A percentile compares a stretch with the other conserved stretches of the same genome.
Evolutionary conservation across 1,284 basidiomycete species (phyloP).

Genomic region (Papiliotrema flavescens): DNA sequence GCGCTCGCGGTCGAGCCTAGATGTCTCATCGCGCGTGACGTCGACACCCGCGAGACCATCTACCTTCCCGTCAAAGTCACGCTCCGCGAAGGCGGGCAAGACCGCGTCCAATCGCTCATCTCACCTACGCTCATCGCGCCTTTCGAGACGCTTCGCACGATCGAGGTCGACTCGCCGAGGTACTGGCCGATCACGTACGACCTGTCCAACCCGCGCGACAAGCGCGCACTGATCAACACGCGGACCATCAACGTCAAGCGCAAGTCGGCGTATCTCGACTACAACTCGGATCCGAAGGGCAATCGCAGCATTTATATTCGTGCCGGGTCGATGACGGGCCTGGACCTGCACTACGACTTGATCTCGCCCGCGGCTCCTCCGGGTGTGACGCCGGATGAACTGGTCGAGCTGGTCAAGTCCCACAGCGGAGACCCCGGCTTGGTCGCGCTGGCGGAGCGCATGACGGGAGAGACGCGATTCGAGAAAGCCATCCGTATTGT

Average conservation of each 20-base stretch:
- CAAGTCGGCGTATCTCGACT: conserved; percentile 84
- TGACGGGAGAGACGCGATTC: conserved; percentile 53
- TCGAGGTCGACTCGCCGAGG: conserved; percentile 82
- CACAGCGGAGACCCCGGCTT: conserved; percentile 75
- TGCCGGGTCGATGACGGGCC: conserved; percentile 71
- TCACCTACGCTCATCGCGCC: conserved; percentile 89
- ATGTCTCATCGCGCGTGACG: conserved; percentile 83
- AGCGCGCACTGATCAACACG: conserved; percentile 63
- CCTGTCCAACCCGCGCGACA: conserved; percentile 64
- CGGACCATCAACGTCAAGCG: conserved; percentile 89
- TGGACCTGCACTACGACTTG: conserved; percentile 70
- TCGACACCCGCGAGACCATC: conserved; percentile 82
- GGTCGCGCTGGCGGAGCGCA: conserved; percentile 69
- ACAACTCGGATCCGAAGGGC: conserved; percentile 86
- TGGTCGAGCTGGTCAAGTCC: conserved; percentile 76
- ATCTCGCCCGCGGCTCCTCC: conserved; percentile 61
- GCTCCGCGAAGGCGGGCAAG: conserved; percentile 57
- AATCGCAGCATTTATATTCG: conserved; percentile 79
- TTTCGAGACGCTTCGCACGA: conserved; percentile 69
- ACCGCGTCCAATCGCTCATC: conserved; percentile 63
- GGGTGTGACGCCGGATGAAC: conserved; percentile 61
- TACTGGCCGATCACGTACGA: conserved; percentile 91
- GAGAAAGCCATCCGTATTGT: conserved; percentile 60
- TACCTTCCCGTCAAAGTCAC: conserved; percentile 87
- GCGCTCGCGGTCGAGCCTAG: conserved; percentile 90